Evolutionary conservation across 768 basidiomycete species (phyloP), one percentile per base, ranked within the genome.

Genomic region (Tulasnella sp.): DNA sequence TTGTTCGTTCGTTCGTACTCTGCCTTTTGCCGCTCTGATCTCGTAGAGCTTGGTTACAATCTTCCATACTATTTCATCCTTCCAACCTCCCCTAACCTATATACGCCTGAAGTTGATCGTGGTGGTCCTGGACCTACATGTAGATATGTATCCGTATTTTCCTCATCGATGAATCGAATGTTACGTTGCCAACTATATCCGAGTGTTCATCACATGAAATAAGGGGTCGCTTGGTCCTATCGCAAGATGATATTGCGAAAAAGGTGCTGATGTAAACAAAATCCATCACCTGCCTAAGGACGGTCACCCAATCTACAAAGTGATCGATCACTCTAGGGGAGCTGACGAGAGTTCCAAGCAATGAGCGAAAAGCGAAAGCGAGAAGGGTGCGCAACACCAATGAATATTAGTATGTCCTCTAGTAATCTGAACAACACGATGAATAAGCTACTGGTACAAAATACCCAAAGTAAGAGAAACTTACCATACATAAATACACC

Each of bases 131-230:
- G 64, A 69, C 28, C 64, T 69, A 12, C 64, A 69, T 69, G 64
- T 69, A 69, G 64, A 69, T 69, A 69, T 54, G 64, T 69, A 69
- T 69, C 64, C 64, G 64, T 31, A 34, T 69, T 69, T 69, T 69
- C 28, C 64, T 0, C 14, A 69, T 69, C 31, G 64, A 34, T 69
- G 64, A 69, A 34, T 69, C 28, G 31, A 69, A 69, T 69, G 31
- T 69, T 69, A 69, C 64, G 64, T 69, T 69, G 64, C 64, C 64
- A 69, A 18, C 12, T 37, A 69, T 69, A 69, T 37, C 28, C 31
- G 31, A 20, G 64, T 69, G 64, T 34, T 54, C 31, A 31, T 69
- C 64, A 31, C 18, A 18, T 37, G 64, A 69, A 28, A 69, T 24
- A 28, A 28, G 64, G 37, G 31, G 24, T 28, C 54, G 54, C 54